Evolutionary conservation across 176 grass and related monocot species (phyloP).

Genomic region (Triticum turgidum): DNA sequence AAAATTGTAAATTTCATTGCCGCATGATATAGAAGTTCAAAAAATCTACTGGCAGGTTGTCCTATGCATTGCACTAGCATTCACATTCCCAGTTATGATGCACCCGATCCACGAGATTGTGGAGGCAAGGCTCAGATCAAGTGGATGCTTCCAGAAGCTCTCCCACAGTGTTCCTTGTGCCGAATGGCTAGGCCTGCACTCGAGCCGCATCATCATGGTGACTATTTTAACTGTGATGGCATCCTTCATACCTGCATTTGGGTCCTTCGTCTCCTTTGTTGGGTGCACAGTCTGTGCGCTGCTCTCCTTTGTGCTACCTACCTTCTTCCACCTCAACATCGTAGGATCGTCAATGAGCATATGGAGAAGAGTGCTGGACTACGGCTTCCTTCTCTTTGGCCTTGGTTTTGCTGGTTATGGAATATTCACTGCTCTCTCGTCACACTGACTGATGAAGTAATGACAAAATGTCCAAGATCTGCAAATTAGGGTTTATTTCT

Average conservation of each 20-base stretch:
- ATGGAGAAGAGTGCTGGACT: constrained; percentile 53
- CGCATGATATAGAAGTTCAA: not conserved
- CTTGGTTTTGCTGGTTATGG: constrained; percentile 64
- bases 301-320: constrained; percentile 83
- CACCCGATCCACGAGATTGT: constrained; percentile 90
- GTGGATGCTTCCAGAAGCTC: constrained; percentile 59
- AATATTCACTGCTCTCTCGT: constrained; percentile 35
- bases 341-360: constrained; percentile 53
- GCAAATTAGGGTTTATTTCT: not conserved
- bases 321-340: constrained; percentile 72
- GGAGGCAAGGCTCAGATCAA: constrained; percentile 61
- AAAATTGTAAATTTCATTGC: not conserved
- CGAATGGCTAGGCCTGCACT: constrained; percentile 52
- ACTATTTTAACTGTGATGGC: constrained; percentile 48
- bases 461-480: not conserved
- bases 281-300: constrained; percentile 78
- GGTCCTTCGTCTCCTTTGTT: constrained; percentile 74
- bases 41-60: constrained; percentile 58
- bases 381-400: constrained; percentile 60
- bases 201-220: constrained; percentile 54
- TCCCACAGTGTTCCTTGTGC: not conserved
- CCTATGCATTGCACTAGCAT: constrained; percentile 73
- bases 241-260: constrained; percentile 81
- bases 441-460: constrained; percentile 2
- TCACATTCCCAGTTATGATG: constrained; percentile 94